Base-by-base conservation (phyloP, 2,329 filamentous ascomycete species). In the Cadophora malorum region DNA sequence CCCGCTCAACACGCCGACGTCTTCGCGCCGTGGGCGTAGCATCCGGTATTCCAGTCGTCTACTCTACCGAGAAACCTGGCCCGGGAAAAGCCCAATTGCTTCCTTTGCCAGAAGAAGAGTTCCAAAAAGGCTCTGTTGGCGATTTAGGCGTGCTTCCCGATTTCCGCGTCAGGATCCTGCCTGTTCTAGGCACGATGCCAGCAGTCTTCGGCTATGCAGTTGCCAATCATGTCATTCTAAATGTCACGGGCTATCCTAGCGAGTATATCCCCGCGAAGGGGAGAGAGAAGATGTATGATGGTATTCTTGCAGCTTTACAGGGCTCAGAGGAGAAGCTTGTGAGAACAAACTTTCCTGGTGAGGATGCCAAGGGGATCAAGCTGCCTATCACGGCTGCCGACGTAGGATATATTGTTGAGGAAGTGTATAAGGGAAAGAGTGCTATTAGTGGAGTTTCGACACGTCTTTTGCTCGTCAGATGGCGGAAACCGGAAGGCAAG, bases 151-250 rank as follows among this genome's bases (percentile, higher is more conserved):
- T 96, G 0, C 85, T 99, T 62, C 92, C 94, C 1, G 94, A 97
- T 77, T 99, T 99, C 79, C 87, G 96, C 28, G 93, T 97, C 10
- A 87, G 96, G n/a, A 99, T 99, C 67, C 81, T 99, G 9, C 96
- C 96, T 0, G 96, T 99, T 0, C 82, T 99, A 3, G 96, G 96
- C 0, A 99, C 96, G 0, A 97, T 99, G 94, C 96, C 96, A 0
- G 95, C 96, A 2, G 90, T 98, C 0, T 99, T 99, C 78, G 96
- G 96, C 9, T 91, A 97, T 66, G 92, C 91, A 0, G 88, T 92
- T 9, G 96, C 96, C 4, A 99, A 98, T 79, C 93, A 98, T 77
- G 89, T 98, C 68, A 95, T 99, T 72, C 85, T 97, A 66, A 88
- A 89, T 67, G 87, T 98, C 58, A 80, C 85, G 71, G 92, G 90